Percentiles rank a stretch among this genome's conserved stretches.
These are phyloP conservation scores for Bipolaris sorokiniana DNA, from an alignment of 2,329 filamentous ascomycete species.

Conservation along the genomic window DNA sequence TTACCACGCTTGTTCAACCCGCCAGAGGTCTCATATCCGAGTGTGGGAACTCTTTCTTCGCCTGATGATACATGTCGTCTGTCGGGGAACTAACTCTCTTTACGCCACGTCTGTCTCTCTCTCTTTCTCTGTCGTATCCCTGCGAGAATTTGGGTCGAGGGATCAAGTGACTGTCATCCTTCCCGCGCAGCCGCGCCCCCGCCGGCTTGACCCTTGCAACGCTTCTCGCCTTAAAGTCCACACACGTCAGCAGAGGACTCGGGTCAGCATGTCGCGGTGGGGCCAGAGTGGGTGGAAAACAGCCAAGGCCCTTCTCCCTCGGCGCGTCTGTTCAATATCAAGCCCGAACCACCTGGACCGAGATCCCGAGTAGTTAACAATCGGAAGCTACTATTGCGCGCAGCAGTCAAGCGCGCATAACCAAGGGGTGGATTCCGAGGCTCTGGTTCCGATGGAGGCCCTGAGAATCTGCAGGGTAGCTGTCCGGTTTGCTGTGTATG, in stretches of 20 bases:
- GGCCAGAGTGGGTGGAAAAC: conserved; percentile 24
- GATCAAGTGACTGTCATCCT: conserved; percentile 42
- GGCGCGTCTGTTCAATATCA: background rate
- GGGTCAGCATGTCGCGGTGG: conserved; percentile 39
- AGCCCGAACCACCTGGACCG: conserved; percentile 10
- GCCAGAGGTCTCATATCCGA: background rate
- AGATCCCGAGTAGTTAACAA: conserved; percentile 1
- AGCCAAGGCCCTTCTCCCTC: background rate
- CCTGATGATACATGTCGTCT: background rate
- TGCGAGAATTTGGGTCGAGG: conserved; percentile 11
- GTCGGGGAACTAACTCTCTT: background rate
- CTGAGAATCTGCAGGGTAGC: conserved; percentile 4
- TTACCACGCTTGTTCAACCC: background rate
- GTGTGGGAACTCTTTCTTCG: conserved; percentile 1
- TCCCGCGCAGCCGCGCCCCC: conserved; percentile 40
- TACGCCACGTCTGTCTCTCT: background rate
- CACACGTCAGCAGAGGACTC: conserved; percentile 27
- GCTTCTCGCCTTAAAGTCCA: conserved; percentile 23
- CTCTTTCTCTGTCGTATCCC: background rate
- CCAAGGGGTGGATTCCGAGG: conserved; percentile 2
- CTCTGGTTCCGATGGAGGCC: conserved; percentile 7
- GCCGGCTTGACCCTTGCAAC: conserved; percentile 29
- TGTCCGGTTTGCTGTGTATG: background rate
- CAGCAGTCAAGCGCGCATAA: background rate
- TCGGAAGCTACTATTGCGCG: background rate